phyloP scores from a whole-genome alignment of 306 rosid species.

The Alnus glutinosa region DNA sequence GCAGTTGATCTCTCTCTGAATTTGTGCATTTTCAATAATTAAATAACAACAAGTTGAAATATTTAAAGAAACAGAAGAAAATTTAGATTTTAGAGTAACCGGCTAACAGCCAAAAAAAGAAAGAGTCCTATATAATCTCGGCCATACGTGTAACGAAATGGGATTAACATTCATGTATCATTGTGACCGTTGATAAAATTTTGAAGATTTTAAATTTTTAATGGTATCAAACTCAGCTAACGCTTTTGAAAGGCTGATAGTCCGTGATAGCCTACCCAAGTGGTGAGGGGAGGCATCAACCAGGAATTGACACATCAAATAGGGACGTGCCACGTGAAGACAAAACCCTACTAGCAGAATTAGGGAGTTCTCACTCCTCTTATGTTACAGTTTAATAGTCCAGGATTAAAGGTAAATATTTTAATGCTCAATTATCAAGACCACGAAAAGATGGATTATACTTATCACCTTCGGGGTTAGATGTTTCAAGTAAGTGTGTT shows the following conservation, averaged over 20 bases:
- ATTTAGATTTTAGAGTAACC: neutral
- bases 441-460: too few species aligned
- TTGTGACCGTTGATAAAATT: neutral
- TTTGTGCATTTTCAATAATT: constrained; percentile 14
- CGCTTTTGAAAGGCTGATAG: constrained; percentile 14
- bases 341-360: neutral
- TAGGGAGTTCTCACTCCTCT: neutral
- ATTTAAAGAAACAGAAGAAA: neutral
- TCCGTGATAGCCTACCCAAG: neutral
- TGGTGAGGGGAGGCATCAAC: constrained; percentile 1
- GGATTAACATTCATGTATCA: neutral
- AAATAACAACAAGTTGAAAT: neutral
- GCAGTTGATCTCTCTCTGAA: constrained; percentile 24
- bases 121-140: neutral
- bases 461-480: too few species aligned
- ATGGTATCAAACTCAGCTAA: too few species aligned
- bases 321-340: constrained; percentile 28
- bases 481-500: too few species aligned
- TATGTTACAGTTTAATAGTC: neutral
- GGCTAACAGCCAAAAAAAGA: neutral
- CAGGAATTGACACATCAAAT: constrained; percentile 21
- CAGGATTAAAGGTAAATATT: too few species aligned
- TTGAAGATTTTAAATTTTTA: too few species aligned
- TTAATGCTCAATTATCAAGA: too few species aligned
- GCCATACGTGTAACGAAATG: neutral